A percentile compares a stretch with the other conserved stretches of the same genome.
Conservation (phyloP, 805 yeast genomes). For the Cyberlindnera maclurae region DNA sequence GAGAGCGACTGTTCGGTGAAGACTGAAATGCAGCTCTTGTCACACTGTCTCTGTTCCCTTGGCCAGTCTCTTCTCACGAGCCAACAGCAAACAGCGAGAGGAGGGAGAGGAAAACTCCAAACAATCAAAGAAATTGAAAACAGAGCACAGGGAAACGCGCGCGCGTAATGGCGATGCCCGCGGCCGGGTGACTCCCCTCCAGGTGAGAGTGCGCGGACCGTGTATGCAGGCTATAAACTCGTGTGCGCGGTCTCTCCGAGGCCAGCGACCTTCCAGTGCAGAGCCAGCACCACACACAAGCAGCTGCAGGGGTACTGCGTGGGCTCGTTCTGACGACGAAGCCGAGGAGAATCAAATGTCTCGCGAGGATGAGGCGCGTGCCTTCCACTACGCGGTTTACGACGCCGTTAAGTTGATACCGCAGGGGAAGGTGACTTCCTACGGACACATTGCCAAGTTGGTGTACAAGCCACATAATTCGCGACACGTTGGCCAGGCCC, state of each 20-base stretch:
- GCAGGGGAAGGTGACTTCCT: conserved; percentile 56
- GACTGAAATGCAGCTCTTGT: too few species aligned
- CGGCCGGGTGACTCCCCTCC: background rate
- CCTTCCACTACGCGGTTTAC: conserved; percentile 58
- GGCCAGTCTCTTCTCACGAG: too few species aligned
- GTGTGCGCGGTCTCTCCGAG: too few species aligned
- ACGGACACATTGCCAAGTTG: conserved; percentile 68
- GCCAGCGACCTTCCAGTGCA: too few species aligned
- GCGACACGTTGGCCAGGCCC: conserved; percentile 66
- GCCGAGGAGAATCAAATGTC: conserved; percentile 4
- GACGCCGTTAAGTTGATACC: conserved; percentile 49
- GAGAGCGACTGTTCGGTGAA: too few species aligned
- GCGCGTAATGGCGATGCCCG: too few species aligned
- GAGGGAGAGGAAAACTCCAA: too few species aligned
- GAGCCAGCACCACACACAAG: too few species aligned
- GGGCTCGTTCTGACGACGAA: conserved; percentile 1
- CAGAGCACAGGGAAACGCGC: too few species aligned
- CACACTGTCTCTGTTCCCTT: too few species aligned
- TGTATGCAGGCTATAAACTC: too few species aligned
- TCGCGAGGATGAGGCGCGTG: conserved; percentile 37
- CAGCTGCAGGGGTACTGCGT: background rate
- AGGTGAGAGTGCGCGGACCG: background rate
- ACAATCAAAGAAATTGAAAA: background rate
- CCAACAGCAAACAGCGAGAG: too few species aligned
- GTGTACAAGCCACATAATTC: conserved; percentile 58